Evolutionary conservation across 306 rosid genomes (phyloP), one percentile per base, ranked within the genome.

Genomic region (Quercus engelmannii): DNA sequence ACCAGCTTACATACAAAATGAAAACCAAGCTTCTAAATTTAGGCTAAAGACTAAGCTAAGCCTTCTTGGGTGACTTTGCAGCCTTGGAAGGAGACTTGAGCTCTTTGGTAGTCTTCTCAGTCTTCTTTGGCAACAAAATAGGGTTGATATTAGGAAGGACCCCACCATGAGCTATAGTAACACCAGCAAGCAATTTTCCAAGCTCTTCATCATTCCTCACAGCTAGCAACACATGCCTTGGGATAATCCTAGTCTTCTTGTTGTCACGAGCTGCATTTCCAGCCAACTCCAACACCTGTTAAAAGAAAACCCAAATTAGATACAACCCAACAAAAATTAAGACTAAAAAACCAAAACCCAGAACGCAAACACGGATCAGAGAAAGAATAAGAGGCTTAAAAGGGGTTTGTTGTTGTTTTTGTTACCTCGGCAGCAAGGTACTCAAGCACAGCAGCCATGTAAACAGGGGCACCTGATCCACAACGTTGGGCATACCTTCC

Each of bases 241-340:
- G 97, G 1, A 86, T 90, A 2, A 93, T 91, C 74, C 95, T 89
- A 5, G 81, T 93, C 86, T 91, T 93, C 88, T 93, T 91, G 87
- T 91, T 93, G 49, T 93, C 98, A 5, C 98, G 78, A 2, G 98
- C 98, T 1, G 98, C 98, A 83, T 93, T 93, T 71, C 98, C 98
- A 55, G 98, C 98, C 83, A 93, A 84, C 31, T 93, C 97, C 81
- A 93, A 78, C 26, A 93, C 95, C 97, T 93, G 15, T 67, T 41
- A 41, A 41, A 41, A 41, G 46, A 41, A 54, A n/a, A 31, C n/a
- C 30, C 75, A 23, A 19, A 6, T 31, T 33, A 14, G 35, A 18
- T 31, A 18, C 59, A 21, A 11, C 15, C 31, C 13, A 11, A 25
- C 0, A 15, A 65, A 55, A 33, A 19, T 4, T 13, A 26, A 56